Conservation (phyloP, 306 rosid genomes). For the Casuarina equisetifolia region DNA sequence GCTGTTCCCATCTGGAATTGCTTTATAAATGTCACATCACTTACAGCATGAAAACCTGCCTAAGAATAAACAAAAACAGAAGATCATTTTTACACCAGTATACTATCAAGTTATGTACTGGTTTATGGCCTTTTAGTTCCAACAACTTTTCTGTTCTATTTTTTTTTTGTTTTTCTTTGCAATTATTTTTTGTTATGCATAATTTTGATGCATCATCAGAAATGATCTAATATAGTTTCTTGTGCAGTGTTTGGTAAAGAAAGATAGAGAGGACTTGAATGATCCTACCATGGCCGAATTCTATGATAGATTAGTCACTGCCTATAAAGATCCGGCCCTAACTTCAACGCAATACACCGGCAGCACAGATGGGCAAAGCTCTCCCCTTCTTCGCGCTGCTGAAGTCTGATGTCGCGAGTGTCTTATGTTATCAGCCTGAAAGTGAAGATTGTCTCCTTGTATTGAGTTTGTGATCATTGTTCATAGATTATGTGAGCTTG, state of each 20-base stretch:
- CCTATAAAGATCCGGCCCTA: constrained; percentile 68
- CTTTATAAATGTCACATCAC: neutral
- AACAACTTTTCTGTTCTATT: neutral
- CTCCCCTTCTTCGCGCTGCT: constrained; percentile 58
- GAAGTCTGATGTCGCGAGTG: constrained; percentile 27
- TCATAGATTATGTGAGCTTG: too few species aligned
- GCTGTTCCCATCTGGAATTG: neutral
- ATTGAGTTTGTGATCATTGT: too few species aligned
- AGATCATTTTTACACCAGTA: neutral
- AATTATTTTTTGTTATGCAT: neutral
- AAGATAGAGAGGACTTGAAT: constrained; percentile 62
- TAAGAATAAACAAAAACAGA: too few species aligned
- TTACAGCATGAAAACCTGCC: neutral
- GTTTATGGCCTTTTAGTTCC: neutral
- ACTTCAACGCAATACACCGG: constrained; percentile 38
- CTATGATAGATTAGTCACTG: constrained; percentile 46
- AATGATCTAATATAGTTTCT: constrained; percentile 5
- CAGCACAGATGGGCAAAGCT: constrained; percentile 34
- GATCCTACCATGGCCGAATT: constrained; percentile 51
- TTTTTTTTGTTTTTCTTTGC: neutral
- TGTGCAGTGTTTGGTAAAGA: constrained; percentile 71
- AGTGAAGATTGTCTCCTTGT: too few species aligned
- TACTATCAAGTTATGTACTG: constrained; percentile 7
- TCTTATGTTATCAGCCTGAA: too few species aligned
- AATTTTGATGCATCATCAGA: constrained; percentile 13